phyloP scores from a whole-genome alignment of 2,329 filamentous ascomycete genomes.

The Nigrograna mackinnonii region DNA sequence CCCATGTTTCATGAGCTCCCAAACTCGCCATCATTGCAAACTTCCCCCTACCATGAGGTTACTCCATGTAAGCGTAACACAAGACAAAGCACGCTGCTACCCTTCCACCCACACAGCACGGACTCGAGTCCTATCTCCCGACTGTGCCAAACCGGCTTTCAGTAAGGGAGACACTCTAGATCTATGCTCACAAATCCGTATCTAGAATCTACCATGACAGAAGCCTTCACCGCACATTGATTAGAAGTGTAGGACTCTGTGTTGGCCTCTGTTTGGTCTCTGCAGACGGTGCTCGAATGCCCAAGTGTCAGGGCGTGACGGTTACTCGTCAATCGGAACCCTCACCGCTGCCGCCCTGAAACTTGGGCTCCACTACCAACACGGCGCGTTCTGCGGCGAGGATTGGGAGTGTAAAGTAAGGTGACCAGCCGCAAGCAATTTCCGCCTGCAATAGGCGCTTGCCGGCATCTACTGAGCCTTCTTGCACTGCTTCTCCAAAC shows the following conservation, averaged over 20 bases:
- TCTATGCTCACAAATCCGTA: no score
- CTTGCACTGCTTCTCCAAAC: no score
- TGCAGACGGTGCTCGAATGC: no score
- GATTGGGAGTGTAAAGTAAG: neutral
- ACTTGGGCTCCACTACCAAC: constrained; percentile 17
- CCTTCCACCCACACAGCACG: constrained; percentile 12
- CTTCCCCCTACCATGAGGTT: constrained; percentile 12
- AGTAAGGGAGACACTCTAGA: neutral
- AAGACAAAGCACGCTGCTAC: constrained; percentile 21
- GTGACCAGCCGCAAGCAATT: neutral
- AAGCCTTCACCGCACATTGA: no score
- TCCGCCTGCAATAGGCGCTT: constrained; percentile 12
- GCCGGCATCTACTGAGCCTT: constrained; percentile 6
- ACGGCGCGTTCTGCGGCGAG: neutral
- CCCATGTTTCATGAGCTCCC: no score
- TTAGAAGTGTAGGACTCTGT: no score
- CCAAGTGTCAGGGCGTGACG: constrained; percentile 16
- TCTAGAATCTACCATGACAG: no score
- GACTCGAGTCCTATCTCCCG: neutral
- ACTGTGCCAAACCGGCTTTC: no score
- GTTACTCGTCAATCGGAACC: constrained; percentile 22
- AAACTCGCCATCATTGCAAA: no score
- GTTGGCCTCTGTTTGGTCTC: no score
- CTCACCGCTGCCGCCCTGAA: constrained; percentile 26
- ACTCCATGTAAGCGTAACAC: constrained; percentile 14